phyloP scores from a whole-genome alignment of 257 asterid genomes.

The Solanum ahanhuiri region DNA sequence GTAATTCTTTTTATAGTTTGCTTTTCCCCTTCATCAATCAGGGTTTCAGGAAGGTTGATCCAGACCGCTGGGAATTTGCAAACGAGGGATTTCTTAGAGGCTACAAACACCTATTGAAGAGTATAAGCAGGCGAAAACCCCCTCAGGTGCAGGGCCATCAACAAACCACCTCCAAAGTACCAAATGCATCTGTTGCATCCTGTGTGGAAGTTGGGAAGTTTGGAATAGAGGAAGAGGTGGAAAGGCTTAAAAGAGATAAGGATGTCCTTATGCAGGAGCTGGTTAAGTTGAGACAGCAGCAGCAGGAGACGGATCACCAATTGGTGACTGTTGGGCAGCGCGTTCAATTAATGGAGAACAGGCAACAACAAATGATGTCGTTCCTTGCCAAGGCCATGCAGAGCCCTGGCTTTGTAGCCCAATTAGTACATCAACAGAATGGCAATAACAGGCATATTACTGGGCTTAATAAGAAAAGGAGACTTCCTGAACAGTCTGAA shows the following conservation, averaged over 20 bases:
- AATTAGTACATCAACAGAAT: slow-evolving; percentile 54
- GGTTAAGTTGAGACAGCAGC: slow-evolving; percentile 71
- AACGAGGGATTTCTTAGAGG: slow-evolving; percentile 62
- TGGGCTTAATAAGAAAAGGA: slow-evolving; percentile 64
- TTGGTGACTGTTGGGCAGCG: slow-evolving; percentile 67
- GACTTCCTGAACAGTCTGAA: slow-evolving; percentile 55
- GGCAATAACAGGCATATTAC: slow-evolving; percentile 41
- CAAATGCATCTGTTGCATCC: slow-evolving; percentile 32
- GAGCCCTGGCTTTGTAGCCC: slow-evolving; percentile 66
- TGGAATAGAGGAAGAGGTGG: slow-evolving; percentile 70
- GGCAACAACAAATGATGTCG: slow-evolving; percentile 79
- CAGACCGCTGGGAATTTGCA: slow-evolving; percentile 55
- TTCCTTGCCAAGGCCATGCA: slow-evolving; percentile 86
- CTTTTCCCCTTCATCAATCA: slow-evolving; percentile 22
- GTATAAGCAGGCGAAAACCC: slow-evolving; percentile 56
- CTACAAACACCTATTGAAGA: slow-evolving; percentile 46
- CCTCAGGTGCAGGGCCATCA: slow-evolving; percentile 36
- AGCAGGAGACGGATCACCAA: slow-evolving; percentile 56
- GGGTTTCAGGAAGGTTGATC: slow-evolving; percentile 73
- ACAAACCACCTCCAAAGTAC: slow-evolving; percentile 18
- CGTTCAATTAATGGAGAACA: slow-evolving; percentile 66
- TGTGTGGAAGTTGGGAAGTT: slow-evolving; percentile 58
- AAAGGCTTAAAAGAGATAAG: slow-evolving; percentile 62
- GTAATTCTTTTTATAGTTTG: slow-evolving; percentile 32
- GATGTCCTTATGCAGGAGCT: slow-evolving; percentile 80